Evolutionary conservation across 306 rosid species (phyloP), one percentile per base, ranked within the genome.

Genomic region (Acmispon strigosus): DNA sequence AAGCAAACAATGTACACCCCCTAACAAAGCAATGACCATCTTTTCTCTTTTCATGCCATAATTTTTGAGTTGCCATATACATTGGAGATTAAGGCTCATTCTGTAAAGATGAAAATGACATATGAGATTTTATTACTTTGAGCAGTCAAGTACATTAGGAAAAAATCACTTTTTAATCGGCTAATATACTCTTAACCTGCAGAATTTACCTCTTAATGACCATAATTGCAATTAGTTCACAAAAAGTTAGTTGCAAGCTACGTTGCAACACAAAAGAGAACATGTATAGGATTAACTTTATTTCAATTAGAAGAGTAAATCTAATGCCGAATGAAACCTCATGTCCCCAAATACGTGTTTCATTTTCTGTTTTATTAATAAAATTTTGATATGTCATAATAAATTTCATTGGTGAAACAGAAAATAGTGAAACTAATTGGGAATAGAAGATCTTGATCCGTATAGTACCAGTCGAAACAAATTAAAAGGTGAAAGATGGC

Each of bases 1-100:
- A 81, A 86, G 82, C 84, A 85, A 83, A 72, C 74, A 15, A 72
- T 74, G 80, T 71, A 55, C 80, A 56, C 81, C 81, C 20, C 81
- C 77, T 16, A 76, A 55, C 67, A 67, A 79, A 79, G 82, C 87
- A 83, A 83, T 67, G 76, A 58, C 68, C 11, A 8, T 39, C 10
- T 19, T 29, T 48, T 17, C 34, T 65, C 68, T 42, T 52, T 53
- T 51, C 57, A 70, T 51, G 22, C 6, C 50, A 72, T 64, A 34
- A 47, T 70, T 39, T 62, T 65, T 68, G 65, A 65, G 43, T 69
- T 77, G 72, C 17, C 50, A 36, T 56, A 36, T 55, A 62, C 9
- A 77, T 69, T 65, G 52, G 49, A 66, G 60, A 67, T 60, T 53
- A 66, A 4, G 67, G 32, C 52, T 69, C 6, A 44, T 69, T 62